Conservation (phyloP, 129 eudicot genomes). For the Deinandra increscens region DNA sequence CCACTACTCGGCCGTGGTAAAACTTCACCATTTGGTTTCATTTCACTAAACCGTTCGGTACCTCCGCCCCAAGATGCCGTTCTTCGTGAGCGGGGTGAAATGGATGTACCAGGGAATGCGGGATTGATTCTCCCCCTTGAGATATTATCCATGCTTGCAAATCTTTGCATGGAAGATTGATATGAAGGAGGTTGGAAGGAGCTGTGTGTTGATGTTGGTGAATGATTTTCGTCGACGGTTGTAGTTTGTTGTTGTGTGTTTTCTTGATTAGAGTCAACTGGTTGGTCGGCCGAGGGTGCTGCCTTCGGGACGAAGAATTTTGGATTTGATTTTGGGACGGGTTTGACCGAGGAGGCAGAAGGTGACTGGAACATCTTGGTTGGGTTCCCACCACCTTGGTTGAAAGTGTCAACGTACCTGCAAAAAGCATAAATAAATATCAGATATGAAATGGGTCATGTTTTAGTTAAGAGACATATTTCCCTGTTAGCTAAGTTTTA, state of each 20-base stretch:
- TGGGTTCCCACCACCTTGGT: conserved; percentile 80
- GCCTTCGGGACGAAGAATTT: conserved; percentile 81
- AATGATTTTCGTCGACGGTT: conserved; percentile 32
- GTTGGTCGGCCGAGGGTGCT: conserved; percentile 41
- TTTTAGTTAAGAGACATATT: background rate
- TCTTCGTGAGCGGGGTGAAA: conserved; percentile 62
- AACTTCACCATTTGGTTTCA: conserved; percentile 51
- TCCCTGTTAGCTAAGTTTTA: background rate
- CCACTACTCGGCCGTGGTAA: conserved; percentile 37
- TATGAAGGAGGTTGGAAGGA: conserved; percentile 44
- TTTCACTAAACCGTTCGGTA: conserved; percentile 27
- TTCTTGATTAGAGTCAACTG: conserved; percentile 17
- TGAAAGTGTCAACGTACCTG: conserved; percentile 97
- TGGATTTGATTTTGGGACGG: conserved; percentile 47
- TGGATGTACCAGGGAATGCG: conserved; percentile 23
- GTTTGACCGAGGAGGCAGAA: conserved; percentile 53
- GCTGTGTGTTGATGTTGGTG: conserved; percentile 33
- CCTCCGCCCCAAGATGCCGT: conserved; percentile 91
- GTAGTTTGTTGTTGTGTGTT: conserved; percentile 32
- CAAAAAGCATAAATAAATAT: conserved; percentile 5
- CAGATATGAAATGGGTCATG: background rate
- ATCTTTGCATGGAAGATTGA: conserved; percentile 61
- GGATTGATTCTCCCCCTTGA: conserved; percentile 37
- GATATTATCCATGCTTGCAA: conserved; percentile 68
- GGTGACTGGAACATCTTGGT: conserved; percentile 78